Evolutionary conservation across 2,329 filamentous ascomycete genomes (phyloP), one percentile per base, ranked within the genome.

Genomic region (Cytospora piceae): DNA sequence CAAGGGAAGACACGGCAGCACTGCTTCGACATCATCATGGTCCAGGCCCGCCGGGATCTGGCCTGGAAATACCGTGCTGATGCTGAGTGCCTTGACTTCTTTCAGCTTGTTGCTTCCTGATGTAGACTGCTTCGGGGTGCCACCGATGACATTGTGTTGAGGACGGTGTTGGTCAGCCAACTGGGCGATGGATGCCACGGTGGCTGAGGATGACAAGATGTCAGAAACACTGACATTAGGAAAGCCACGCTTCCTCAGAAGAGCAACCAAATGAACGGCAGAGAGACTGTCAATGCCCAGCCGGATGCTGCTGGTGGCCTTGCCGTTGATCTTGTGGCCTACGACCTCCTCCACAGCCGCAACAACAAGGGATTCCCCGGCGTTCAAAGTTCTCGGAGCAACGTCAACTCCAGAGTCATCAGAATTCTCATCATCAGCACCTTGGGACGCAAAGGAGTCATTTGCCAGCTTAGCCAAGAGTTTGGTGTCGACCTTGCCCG

Each of bases 241-340:
- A 3, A 75, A 78, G 1, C 77, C 77, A 6, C 74, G 69, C 39
- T 72, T 73, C 34, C 71, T 71, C 11, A 79, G 69, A 54, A 72
- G 73, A 49, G 76, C 72, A 1, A 75, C 74, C n/a, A 79, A 67
- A 32, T 72, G 74, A 32, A 79, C 77, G 17, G 74, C 74, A 52
- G 71, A 75, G 7, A 79, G 68, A 67, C 77, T 78, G 66, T 79
- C 77, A 37, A 79, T 63, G 0, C 77, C 77, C 20, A 78, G 70
- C 58, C 75, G 73, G 53, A 78, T 78, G 17, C 78, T 65, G 61
- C 67, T 69, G 20, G 62, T 55, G 2, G 60, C 53, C 53, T 56
- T 57, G 9, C 20, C 52, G 15, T 52, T 64, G 27, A 57, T 27
- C 55, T 61, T 65, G 20, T 53, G 22, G 24, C 68, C 66, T 9